A percentile compares a stretch with the other conserved stretches of the same genome.
Evolutionary conservation across 2,329 filamentous ascomycete genomes (phyloP).

Genomic region (Diaporthe ampelina): DNA sequence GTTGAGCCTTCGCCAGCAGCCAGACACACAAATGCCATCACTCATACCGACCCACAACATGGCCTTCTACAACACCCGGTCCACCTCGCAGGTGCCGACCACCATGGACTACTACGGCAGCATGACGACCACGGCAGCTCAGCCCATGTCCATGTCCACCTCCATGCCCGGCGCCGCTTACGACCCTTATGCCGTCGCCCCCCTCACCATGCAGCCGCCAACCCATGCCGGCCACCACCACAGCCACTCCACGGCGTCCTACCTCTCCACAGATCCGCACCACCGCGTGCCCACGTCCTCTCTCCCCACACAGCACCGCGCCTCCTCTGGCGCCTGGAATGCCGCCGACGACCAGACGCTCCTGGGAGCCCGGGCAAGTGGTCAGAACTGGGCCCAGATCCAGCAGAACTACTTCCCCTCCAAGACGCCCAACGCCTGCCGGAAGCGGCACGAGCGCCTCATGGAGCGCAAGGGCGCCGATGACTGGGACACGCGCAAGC

Average conservation of each 20-base stretch:
- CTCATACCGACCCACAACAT: conserved; percentile 46
- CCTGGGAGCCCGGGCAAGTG: conserved; percentile 77
- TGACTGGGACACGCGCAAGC: conserved; percentile 83
- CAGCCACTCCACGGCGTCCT: conserved; percentile 47
- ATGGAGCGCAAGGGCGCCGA: conserved; percentile 82
- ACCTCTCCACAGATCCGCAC: conserved; percentile 57
- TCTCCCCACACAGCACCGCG: conserved; percentile 61
- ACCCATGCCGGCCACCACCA: conserved; percentile 45
- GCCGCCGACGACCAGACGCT: conserved; percentile 81
- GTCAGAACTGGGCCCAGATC: conserved; percentile 88
- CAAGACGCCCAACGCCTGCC: conserved; percentile 87
- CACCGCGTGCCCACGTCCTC: conserved; percentile 50
- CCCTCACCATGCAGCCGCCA: conserved; percentile 48
- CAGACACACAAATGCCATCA: conserved; percentile 44
- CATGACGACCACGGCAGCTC: conserved; percentile 47
- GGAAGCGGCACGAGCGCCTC: conserved; percentile 88
- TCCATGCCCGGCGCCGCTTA: conserved; percentile 48
- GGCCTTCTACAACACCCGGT: conserved; percentile 51
- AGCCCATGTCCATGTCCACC: conserved; percentile 44
- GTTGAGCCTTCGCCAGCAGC: conserved; percentile 47
- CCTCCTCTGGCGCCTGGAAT: conserved; percentile 79
- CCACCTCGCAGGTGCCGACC: conserved; percentile 39
- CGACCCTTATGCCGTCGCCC: conserved; percentile 52
- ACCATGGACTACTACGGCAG: conserved; percentile 51
- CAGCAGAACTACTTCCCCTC: conserved; percentile 80